Base-by-base conservation (phyloP, 495 filamentous ascomycete genomes). In the Mycothermus thermophilus region DNA sequence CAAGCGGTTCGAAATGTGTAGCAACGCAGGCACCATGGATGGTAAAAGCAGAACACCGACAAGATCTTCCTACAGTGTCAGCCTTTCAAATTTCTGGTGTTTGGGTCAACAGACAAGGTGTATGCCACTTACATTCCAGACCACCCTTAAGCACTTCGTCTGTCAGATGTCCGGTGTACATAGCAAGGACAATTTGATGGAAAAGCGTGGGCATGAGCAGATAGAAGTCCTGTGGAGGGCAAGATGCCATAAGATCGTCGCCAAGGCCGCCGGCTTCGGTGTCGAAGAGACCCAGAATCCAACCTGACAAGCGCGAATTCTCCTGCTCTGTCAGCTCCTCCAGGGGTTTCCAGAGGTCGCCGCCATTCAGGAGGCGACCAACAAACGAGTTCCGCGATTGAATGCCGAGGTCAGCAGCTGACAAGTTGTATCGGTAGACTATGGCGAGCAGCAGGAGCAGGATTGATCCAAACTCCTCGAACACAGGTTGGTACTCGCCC, bases 401-500 rank as follows among this genome's bases (percentile, higher is more conserved):
- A 26, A 64, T 35, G 68, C 73, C 83, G 12, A 94, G 59, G 30
- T 94, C 85, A 13, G 71, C 55, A 1, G 66, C 56, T 0, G 67
- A 71, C 14, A 97, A 59, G 25, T 75, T 70, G 47, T 93, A 95
- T 11, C 92, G 85, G 46, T 90, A 74, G 35, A 81, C 75, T 44
- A 93, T 80, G 0, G 80, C 79, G 13, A 93, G 58, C 0, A 94
- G 69, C 1, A 97, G 63, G 3, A 96, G 69, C 5, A 96, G 62
- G 11, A 95, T 79, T 27, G 82, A 80, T 0, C 86, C 84, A 40
- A 96, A 97, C 41, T 97, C 92, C 43, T 96, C 88, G 47, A 96
- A 96, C 1, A 94, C 80, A 0, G 88, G 90, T 50, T 95, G 87
- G 46, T 90, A 90, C 51, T 97, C 90, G 23, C 78, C 77, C 64